Conservation (phyloP, 1,284 basidiomycete genomes). For the Ceratobasidium sp. region DNA sequence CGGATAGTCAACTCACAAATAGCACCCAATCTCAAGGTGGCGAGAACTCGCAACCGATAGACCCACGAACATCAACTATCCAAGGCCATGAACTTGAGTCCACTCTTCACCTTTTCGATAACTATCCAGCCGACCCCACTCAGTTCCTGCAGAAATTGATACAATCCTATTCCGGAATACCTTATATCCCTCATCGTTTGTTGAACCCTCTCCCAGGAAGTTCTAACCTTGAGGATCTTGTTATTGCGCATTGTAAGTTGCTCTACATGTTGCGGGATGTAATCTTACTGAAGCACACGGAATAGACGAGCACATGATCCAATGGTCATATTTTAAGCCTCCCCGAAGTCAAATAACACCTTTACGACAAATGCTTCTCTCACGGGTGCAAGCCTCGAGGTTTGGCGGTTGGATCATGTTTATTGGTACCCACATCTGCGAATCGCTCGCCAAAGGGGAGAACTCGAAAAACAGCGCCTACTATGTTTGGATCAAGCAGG, state of each 20-base stretch:
- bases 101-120: no score
- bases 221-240: no score
- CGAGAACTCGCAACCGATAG: no score
- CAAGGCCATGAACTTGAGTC: no score
- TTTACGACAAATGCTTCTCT: not conserved
- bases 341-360: not conserved
- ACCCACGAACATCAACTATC: no score
- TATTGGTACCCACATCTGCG: not conserved
- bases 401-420: not conserved
- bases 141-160: no score
- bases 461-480: not conserved
- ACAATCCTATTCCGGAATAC: no score
- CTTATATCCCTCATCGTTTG: no score
- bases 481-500: not conserved
- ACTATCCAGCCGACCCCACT: no score
- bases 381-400: not conserved
- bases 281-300: not conserved
- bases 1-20: no score
- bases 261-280: not conserved
- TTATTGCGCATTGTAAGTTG: conserved; percentile 3
- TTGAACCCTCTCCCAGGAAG: no score
- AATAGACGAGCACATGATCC: not conserved
- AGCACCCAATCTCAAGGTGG: no score
- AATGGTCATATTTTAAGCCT: not conserved
- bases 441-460: not conserved